Evolutionary conservation across 2,329 filamentous ascomycete genomes (phyloP).

Genomic region (Gremmenia infestans): DNA sequence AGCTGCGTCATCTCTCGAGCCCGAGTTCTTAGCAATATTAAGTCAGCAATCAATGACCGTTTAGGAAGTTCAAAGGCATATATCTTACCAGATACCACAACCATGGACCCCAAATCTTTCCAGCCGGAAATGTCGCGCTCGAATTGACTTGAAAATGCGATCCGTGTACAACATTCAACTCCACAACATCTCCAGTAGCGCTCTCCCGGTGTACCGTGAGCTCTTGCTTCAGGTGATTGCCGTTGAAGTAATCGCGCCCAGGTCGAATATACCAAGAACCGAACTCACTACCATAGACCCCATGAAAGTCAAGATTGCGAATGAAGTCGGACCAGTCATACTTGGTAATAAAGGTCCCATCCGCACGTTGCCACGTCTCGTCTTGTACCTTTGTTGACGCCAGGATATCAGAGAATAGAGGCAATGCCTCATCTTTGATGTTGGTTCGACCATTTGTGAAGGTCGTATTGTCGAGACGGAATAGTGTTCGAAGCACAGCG

Average conservation of each 20-base stretch:
- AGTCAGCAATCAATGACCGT: neutral
- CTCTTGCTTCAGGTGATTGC: conserved; percentile 48
- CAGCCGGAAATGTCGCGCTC: conserved; percentile 34
- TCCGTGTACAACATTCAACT: conserved; percentile 51
- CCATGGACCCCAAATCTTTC: conserved; percentile 42
- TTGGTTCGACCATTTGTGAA: conserved; percentile 44
- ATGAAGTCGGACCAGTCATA: conserved; percentile 38
- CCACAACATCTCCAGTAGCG: conserved; percentile 44
- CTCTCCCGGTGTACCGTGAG: conserved; percentile 48
- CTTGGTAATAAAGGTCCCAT: conserved; percentile 42
- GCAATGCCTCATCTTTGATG: conserved; percentile 41
- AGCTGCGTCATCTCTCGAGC: conserved; percentile 39
- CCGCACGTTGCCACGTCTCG: conserved; percentile 45
- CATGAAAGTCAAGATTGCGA: conserved; percentile 40
- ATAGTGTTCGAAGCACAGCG: conserved; percentile 46
- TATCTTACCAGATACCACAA: conserved; percentile 35
- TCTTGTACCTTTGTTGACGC: conserved; percentile 46
- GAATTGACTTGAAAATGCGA: conserved; percentile 40
- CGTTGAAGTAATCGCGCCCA: conserved; percentile 48
- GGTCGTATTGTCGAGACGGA: conserved; percentile 43
- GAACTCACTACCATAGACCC: conserved; percentile 44
- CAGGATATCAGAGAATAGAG: conserved; percentile 39
- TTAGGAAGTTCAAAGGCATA: neutral
- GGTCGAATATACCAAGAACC: conserved; percentile 49
- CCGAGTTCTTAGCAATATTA: conserved; percentile 36